phyloP scores from a whole-genome alignment of 345 rosid species.

The Durio zibethinus region DNA sequence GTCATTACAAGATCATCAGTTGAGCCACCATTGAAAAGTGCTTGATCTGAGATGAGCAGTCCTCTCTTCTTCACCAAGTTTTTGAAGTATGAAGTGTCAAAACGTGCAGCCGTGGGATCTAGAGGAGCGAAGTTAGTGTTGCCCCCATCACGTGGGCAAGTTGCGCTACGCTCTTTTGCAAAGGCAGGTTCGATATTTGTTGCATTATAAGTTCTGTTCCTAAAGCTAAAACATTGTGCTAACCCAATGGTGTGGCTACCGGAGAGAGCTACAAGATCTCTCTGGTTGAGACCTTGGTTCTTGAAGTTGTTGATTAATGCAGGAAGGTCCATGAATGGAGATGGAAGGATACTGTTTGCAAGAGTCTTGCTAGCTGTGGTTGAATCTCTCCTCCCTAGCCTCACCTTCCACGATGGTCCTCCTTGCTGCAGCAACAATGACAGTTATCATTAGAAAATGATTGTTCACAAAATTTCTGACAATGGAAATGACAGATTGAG shows the following conservation, averaged over 20 bases:
- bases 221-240: not conserved
- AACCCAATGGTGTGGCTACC: not conserved
- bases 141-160: constrained; percentile 1
- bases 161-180: not conserved
- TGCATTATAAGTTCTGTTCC: not conserved
- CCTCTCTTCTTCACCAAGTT: not conserved
- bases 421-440: not conserved
- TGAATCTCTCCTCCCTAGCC: not conserved
- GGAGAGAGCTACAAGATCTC: not conserved
- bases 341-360: not conserved
- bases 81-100: not conserved
- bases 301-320: not conserved
- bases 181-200: not conserved
- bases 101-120: not conserved
- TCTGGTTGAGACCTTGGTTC: not conserved
- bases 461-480: too few species aligned
- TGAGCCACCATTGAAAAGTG: constrained; percentile 21
- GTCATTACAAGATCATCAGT: not conserved
- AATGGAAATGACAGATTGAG: too few species aligned
- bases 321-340: not conserved
- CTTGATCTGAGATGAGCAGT: constrained; percentile 42
- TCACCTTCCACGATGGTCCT: not conserved
- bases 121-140: not conserved
- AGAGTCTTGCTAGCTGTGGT: not conserved
- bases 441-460: not conserved